A percentile compares a stretch with the other conserved stretches of the same genome.
Conservation (phyloP, 306 rosid species). For the Lathyrus aphaca region DNA sequence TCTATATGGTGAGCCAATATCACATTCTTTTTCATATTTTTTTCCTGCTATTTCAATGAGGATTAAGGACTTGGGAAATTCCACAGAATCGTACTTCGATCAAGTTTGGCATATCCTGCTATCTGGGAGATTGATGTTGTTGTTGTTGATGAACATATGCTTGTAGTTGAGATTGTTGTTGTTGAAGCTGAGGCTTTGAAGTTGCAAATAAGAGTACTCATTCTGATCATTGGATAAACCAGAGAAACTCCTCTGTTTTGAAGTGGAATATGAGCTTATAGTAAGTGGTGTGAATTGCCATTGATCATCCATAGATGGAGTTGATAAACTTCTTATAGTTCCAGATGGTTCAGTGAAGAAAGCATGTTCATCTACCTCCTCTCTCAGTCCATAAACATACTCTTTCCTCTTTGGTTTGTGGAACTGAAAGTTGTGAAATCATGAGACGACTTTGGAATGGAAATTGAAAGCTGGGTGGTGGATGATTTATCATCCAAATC, state of each 20-base stretch:
- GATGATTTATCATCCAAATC: slow-evolving; percentile 85
- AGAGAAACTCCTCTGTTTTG: slow-evolving; percentile 67
- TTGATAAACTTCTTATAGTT: slow-evolving; percentile 68
- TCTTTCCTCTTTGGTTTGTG: slow-evolving; percentile 57
- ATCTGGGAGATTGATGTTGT: too few species aligned
- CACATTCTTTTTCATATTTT: too few species aligned
- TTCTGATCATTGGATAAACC: slow-evolving; percentile 47
- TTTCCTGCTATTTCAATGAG: too few species aligned
- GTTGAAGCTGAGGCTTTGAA: slow-evolving; percentile 46
- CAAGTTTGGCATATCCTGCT: too few species aligned
- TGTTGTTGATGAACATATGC: too few species aligned
- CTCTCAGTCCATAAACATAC: slow-evolving; percentile 69
- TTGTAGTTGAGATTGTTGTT: too few species aligned
- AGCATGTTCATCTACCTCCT: slow-evolving; percentile 79
- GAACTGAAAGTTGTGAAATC: slow-evolving; percentile 69
- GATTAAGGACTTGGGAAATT: too few species aligned
- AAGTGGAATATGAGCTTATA: slow-evolving; percentile 74
- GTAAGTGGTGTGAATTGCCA: slow-evolving; percentile 88
- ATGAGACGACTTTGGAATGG: slow-evolving; percentile 73
- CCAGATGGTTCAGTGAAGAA: slow-evolving; percentile 92
- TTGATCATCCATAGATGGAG: slow-evolving; percentile 73
- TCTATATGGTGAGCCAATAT: too few species aligned
- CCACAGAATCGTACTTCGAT: too few species aligned
- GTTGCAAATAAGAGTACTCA: slow-evolving; percentile 73
- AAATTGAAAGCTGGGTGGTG: slow-evolving; percentile 83